Conservation (phyloP, 495 filamentous ascomycete species). For the Podospora didyma region DNA sequence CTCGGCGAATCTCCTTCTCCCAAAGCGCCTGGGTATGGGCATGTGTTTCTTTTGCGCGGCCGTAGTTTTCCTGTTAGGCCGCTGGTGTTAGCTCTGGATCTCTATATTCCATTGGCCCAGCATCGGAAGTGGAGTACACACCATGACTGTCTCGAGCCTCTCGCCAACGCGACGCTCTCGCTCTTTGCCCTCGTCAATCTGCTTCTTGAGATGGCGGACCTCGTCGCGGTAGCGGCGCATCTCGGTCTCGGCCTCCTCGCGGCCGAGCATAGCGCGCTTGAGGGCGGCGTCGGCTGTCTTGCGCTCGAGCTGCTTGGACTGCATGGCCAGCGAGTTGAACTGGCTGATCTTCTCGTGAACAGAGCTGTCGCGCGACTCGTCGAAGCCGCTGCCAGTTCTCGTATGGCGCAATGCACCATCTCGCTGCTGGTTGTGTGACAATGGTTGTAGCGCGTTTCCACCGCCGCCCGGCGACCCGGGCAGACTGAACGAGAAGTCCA, state of each 20-base stretch:
- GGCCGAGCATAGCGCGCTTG: slow-evolving; percentile 74
- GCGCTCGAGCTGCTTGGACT: slow-evolving; percentile 57
- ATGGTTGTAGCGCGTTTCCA: slow-evolving; percentile 52
- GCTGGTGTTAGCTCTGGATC: background rate
- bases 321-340: slow-evolving; percentile 68
- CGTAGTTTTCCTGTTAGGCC: slow-evolving; percentile 62
- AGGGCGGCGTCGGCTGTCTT: slow-evolving; percentile 67
- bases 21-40: slow-evolving; percentile 68
- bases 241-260: slow-evolving; percentile 76
- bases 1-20: slow-evolving; percentile 79
- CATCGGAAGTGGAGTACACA: slow-evolving; percentile 27
- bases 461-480: slow-evolving; percentile 26
- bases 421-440: slow-evolving; percentile 73
- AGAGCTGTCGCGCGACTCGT: slow-evolving; percentile 55
- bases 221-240: slow-evolving; percentile 60
- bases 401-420: slow-evolving; percentile 20
- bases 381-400: slow-evolving; percentile 19
- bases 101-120: too few species aligned
- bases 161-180: slow-evolving; percentile 73
- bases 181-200: slow-evolving; percentile 66
- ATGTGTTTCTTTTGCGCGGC: slow-evolving; percentile 69
- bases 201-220: slow-evolving; percentile 43
- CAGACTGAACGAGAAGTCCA: slow-evolving; percentile 21
- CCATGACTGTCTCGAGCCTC: slow-evolving; percentile 71
- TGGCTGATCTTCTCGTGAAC: slow-evolving; percentile 84